phyloP scores from a whole-genome alignment of 148 eudicot species.

The Dianthus caryophyllus region DNA sequence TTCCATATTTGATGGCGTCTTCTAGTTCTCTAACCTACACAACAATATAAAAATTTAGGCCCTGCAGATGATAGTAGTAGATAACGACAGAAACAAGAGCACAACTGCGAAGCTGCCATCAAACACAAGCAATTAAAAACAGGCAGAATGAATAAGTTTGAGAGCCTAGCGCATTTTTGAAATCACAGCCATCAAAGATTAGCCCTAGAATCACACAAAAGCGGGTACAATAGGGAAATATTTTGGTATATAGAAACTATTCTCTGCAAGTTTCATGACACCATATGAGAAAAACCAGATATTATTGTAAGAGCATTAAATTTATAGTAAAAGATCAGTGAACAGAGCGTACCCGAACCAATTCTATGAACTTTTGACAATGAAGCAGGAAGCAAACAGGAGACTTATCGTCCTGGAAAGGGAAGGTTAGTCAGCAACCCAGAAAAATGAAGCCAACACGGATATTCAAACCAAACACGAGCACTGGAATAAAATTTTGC shows the following conservation, averaged over 20 bases:
- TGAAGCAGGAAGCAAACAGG: slow-evolving; percentile 80
- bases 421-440: slow-evolving; percentile 19
- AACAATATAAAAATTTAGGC: slow-evolving; percentile 5
- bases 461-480: not conserved
- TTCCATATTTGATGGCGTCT: slow-evolving; percentile 67
- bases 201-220: not conserved
- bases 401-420: slow-evolving; percentile 76
- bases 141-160: slow-evolving; percentile 8
- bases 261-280: not conserved
- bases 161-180: not conserved
- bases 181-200: not conserved
- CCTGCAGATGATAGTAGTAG: not conserved
- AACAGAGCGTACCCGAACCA: slow-evolving; percentile 65
- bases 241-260: not conserved
- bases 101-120: slow-evolving; percentile 7
- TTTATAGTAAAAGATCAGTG: slow-evolving; percentile 12
- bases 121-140: not conserved
- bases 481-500: not conserved
- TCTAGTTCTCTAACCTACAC: slow-evolving; percentile 68
- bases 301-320: not conserved
- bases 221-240: not conserved
- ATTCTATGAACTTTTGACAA: slow-evolving; percentile 86
- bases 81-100: not conserved
- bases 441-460: not conserved
- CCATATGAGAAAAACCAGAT: not conserved